Evolutionary conservation across 192 early-diverging fungal genomes (phyloP), one percentile per base, ranked within the genome.

Genomic region (Rhizophagus sp.): DNA sequence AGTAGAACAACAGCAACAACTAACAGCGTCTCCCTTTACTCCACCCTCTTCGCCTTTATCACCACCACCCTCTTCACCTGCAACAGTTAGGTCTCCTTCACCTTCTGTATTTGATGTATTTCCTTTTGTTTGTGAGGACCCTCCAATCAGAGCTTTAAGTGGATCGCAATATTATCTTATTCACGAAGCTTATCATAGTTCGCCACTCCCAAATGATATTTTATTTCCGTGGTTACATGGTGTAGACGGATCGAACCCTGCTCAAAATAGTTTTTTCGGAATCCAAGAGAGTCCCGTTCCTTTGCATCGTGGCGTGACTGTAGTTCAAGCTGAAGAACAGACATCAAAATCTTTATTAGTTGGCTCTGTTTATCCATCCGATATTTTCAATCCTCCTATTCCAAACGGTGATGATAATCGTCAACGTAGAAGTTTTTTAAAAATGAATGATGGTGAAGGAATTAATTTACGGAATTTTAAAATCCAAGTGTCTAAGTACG

Each of bases 161-260:
- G 84, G 82, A 3, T 76, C 83, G 62, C 82, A 84, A 62, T 83
- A 87, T 76, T 81, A 83, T 34, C 47, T 76, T 9, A 63, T 88
- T 17, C 85, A 88, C 39, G 82, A 83, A n/a, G 44, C 72, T 6
- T 91, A 88, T 75, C 65, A 85, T 64, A 77, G 81, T 4, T 79
- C 84, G 24, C 86, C 86, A 12, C 67, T 91, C 10, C 88, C 90
- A 19, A 83, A 87, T 27, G 79, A 89, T 39, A 81, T 84, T 52
- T 81, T 91, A 74, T 91, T 91, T 82, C 90, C 90, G 0, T 91
- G 90, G 90, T 78, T 91, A 2, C 90, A 91, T 79, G 90, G 90
- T 30, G 86, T 91, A 12, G 87, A 89, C 47, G 90, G 90, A 12
- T 75, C 71, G 13, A 83, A 73, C 47, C 66, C 75, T 19, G 80